Evolutionary conservation across 2,329 filamentous ascomycete species (phyloP).

Genomic region (Parastagonospora nodorum): DNA sequence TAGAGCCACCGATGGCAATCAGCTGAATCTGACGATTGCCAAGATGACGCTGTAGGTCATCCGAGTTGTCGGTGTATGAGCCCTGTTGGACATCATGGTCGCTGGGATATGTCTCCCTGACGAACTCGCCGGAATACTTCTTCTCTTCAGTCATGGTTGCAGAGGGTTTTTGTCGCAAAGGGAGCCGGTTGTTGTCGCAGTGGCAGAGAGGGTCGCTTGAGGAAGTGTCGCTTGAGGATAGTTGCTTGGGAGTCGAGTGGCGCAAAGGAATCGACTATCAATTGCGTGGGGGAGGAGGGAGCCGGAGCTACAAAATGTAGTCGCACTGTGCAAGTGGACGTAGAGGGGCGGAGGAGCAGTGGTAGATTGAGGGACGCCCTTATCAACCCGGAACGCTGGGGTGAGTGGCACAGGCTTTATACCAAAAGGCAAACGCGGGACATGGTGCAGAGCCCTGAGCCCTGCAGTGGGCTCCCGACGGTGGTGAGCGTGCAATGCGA

Average conservation of each 20-base stretch:
- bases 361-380: constrained; percentile 22
- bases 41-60: constrained; percentile 47
- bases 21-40: constrained; percentile 49
- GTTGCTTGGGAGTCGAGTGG: constrained; percentile 20
- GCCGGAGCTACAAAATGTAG: constrained; percentile 27
- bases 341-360: constrained; percentile 12
- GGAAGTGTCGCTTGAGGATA: constrained; percentile 12
- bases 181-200: constrained; percentile 19
- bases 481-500: constrained; percentile 28
- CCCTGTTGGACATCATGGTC: constrained; percentile 36
- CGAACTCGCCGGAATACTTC: constrained; percentile 39
- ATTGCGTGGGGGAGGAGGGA: constrained; percentile 18
- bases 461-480: constrained; percentile 26
- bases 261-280: constrained; percentile 13
- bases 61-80: constrained; percentile 39
- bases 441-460: constrained; percentile 20
- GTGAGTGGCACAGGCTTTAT: constrained; percentile 33
- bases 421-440: constrained; percentile 25
- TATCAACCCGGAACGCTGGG: constrained; percentile 7
- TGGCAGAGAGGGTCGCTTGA: constrained; percentile 19
- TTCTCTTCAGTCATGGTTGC: constrained; percentile 39
- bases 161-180: constrained; percentile 21
- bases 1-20: constrained; percentile 49
- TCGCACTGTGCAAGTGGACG: constrained; percentile 30
- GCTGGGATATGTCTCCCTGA: constrained; percentile 27